A percentile compares a stretch with the other conserved stretches of the same genome.
Conservation (phyloP, 495 filamentous ascomycete genomes). For the Pseudotulostoma volvatum region DNA sequence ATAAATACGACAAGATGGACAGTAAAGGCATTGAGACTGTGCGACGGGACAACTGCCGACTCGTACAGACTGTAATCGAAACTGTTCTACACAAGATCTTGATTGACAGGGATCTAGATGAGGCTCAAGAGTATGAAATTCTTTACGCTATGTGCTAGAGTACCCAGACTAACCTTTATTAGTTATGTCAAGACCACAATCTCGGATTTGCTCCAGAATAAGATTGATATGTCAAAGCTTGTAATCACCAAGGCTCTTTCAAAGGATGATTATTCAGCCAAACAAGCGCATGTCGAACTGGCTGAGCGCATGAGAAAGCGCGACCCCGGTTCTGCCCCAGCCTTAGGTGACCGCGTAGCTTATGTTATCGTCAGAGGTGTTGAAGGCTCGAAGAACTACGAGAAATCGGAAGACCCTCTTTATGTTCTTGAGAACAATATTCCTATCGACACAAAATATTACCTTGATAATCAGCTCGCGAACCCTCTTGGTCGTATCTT, state of each 20-base stretch:
- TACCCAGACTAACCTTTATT: constrained; percentile 5
- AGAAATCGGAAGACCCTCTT: constrained; percentile 89
- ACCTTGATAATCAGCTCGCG: constrained; percentile 93
- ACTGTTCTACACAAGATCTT: constrained; percentile 90
- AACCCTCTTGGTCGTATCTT: constrained; percentile 92
- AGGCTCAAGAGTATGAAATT: constrained; percentile 84
- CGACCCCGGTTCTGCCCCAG: constrained; percentile 87
- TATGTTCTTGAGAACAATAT: constrained; percentile 96
- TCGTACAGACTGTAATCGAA: constrained; percentile 95
- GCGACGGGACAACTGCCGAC: constrained; percentile 82
- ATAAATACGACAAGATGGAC: constrained; percentile 99
- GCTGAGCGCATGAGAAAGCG: constrained; percentile 91
- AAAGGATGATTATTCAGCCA: constrained; percentile 65
- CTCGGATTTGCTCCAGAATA: constrained; percentile 89
- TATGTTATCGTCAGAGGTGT: constrained; percentile 96
- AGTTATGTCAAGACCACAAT: constrained; percentile 97
- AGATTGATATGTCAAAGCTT: constrained; percentile 95
- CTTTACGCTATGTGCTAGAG: neutral
- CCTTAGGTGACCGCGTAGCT: constrained; percentile 86
- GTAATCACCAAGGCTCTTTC: constrained; percentile 96
- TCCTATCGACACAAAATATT: constrained; percentile 97
- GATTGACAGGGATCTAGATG: constrained; percentile 76
- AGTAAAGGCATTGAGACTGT: constrained; percentile 99
- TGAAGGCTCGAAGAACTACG: constrained; percentile 78
- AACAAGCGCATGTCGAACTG: constrained; percentile 91